Evolutionary conservation across 2,329 filamentous ascomycete genomes (phyloP).

Genomic region (Huntiella moniliformis): DNA sequence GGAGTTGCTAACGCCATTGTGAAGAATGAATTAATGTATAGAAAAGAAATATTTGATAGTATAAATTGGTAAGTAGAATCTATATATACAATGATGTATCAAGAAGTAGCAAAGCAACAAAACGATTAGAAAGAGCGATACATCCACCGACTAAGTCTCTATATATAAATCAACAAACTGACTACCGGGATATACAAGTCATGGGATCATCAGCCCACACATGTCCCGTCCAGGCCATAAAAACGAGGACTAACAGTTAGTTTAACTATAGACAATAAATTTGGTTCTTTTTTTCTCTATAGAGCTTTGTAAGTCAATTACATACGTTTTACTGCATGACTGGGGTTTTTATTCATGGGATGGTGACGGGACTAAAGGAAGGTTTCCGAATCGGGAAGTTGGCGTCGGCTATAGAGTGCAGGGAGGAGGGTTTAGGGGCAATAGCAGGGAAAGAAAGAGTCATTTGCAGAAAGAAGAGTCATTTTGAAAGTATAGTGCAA

Average conservation of each 20-base stretch:
- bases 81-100: neutral
- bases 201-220: neutral
- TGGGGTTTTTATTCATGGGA: too few species aligned
- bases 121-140: neutral
- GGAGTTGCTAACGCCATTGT: slow-evolving; percentile 7
- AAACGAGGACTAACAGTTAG: neutral
- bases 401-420: neutral
- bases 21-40: neutral
- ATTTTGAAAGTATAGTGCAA: too few species aligned
- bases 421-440: neutral
- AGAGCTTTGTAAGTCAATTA: too few species aligned
- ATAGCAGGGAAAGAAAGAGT: too few species aligned
- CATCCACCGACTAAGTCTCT: neutral
- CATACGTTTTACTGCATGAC: too few species aligned
- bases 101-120: neutral
- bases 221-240: neutral
- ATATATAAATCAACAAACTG: neutral
- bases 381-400: neutral
- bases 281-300: too few species aligned
- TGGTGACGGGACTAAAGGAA: slow-evolving; percentile 1
- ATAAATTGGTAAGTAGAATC: neutral
- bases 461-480: too few species aligned
- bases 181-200: too few species aligned
- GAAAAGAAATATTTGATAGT: neutral
- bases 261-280: too few species aligned